Evolutionary conservation across 1,284 basidiomycete species (phyloP), one percentile per base, ranked within the genome.

Genomic region (Puccinia novopanici): DNA sequence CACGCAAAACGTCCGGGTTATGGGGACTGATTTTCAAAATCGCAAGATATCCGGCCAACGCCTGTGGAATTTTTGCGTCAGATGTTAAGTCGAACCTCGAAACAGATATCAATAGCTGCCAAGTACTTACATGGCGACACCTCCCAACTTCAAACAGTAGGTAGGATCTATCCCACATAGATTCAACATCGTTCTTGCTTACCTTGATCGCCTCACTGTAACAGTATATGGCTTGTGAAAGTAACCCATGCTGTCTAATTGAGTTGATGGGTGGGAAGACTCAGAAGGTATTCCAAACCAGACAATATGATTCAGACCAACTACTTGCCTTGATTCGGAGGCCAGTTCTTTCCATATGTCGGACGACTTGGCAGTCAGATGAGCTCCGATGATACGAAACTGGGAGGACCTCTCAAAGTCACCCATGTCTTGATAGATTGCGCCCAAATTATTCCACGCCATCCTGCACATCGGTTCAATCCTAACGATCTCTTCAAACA

Each of bases 191-290:
- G 5, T 89, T 88, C 6, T 92, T 91, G 84, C 95, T 92, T 37
- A 92, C 88, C 82, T 89, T 91, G 84, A 92, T 90, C 0, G 93
- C 90, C 84, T 98, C 95, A 0, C 91, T 89, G 84, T 93, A 92
- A 85, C 96, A 98, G 85, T 98, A 98, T 40, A 97, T 87, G 0
- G 94, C 93, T 86, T 98, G 94, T 77, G 94, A 91, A 63, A 90
- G 89, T 81, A 91, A 90, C 3, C 91, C 92, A 40, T 90, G 86
- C 9, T 90, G 89, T 82, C 92, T 92, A 83, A 73, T 77, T 5
- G 81, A 80, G 34, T 82, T 82, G 10, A 50, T 37, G 37, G 45
- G 19, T 42, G 2, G n/a, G 40, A n/a, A 34, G 42, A 10, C 40
- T 67, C 42, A 67, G 63, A 67, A 45, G 45, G 4, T 45, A 27